Base-by-base conservation (phyloP, 306 rosid species). In the Cucurbita pepo region DNA sequence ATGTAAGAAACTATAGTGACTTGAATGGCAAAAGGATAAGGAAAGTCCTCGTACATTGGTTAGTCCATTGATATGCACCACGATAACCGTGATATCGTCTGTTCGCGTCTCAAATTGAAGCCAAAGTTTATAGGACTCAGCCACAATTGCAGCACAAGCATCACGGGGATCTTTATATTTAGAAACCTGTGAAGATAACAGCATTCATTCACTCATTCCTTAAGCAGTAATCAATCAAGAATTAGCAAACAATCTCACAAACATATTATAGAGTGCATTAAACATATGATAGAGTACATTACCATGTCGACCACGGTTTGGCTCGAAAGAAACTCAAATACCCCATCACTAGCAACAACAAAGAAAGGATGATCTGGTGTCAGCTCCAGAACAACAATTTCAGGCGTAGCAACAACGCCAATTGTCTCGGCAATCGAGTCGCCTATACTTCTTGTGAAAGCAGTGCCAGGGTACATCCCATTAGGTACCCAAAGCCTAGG, bases 131-230 rank as follows among this genome's bases (percentile, higher is more conserved):
- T 95, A 95, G 75, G 99, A 89, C 80, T 95, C 97, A 12, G 97
- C 99, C 45, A 95, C 99, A 72, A 95, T 88, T 45, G 97, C 99
- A 62, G 95, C 99, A 83, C 99, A 95, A 85, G 99, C 99, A 89
- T 91, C 99, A 34, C 92, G 97, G 8, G 97, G 96, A 83, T 95
- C 99, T 76, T 89, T 88, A 82, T 81, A 86, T 78, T 91, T 95
- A 16, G 90, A 83, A 79, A 89, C 97, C 97, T 95, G 85, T 30
- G 51, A 84, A 77, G 76, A 76, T 30, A 56, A 73, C 37, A 56
- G 71, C 38, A 51, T 59, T 67, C 56, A 67, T 66, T 22, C 56
- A 66, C 4, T 66, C 15, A 11, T 67, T 47, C 73, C 22, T 65
- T 21, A 7, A 43, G 38, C 38, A 10, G 54, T 43, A 65, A 41